phyloP scores from a whole-genome alignment of 306 rosid species.

The Cicer arietinum region DNA sequence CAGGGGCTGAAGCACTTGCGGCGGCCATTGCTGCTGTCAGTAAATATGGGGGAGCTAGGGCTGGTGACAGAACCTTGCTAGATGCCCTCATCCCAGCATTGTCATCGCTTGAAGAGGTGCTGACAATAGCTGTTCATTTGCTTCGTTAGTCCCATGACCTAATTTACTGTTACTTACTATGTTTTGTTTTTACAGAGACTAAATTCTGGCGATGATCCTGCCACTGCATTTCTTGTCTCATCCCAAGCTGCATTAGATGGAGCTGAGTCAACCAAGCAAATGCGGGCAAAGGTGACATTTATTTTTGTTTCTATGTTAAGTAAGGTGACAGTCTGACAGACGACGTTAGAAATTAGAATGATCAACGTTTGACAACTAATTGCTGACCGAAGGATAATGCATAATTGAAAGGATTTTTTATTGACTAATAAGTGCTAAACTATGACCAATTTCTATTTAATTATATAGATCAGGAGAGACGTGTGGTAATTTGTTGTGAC shows the following conservation, averaged over 20 bases:
- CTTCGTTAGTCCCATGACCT: constrained; percentile 33
- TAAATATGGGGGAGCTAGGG: constrained; percentile 94
- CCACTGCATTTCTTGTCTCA: constrained; percentile 75
- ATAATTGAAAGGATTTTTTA: too few relatives aligned
- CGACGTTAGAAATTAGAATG: too few relatives aligned
- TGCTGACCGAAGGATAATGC: too few relatives aligned
- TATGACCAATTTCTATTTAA: too few relatives aligned
- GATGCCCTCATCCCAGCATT: constrained; percentile 95
- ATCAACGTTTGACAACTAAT: too few relatives aligned
- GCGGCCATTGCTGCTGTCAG: constrained; percentile 85
- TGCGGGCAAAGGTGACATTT: constrained; percentile 82
- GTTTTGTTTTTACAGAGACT: constrained; percentile 62
- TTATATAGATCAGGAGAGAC: too few relatives aligned
- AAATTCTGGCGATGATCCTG: constrained; percentile 71
- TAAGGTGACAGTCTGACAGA: too few relatives aligned
- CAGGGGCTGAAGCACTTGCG: constrained; percentile 89
- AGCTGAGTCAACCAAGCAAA: constrained; percentile 83
- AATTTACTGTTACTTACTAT: constrained; percentile 37
- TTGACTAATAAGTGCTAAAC: too few relatives aligned
- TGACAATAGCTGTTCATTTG: constrained; percentile 24
- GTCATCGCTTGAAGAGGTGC: constrained; percentile 75
- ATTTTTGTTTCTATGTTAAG: constrained; percentile 27
- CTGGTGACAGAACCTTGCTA: constrained; percentile 91
- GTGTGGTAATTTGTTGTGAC: too few relatives aligned
- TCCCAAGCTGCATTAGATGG: constrained; percentile 85